Evolutionary conservation across 2,329 filamentous ascomycete genomes (phyloP).

Genomic region (Coniochaeta prunicola): DNA sequence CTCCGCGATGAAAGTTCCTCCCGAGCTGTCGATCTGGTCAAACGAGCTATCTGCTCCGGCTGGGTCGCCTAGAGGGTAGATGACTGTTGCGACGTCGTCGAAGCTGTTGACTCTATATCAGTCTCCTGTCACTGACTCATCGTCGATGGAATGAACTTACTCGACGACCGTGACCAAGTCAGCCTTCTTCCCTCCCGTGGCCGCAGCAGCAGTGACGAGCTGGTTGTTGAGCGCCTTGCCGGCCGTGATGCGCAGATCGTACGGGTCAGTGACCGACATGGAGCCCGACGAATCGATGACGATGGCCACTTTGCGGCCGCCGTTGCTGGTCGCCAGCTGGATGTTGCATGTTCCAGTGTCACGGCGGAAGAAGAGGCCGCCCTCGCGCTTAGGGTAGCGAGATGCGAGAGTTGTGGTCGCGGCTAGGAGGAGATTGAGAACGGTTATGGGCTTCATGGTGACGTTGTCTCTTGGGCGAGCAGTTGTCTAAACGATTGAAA

Average conservation of each 20-base stretch:
- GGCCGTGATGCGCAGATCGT: constrained; percentile 9
- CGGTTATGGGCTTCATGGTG: neutral
- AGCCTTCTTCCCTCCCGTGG: constrained; percentile 7
- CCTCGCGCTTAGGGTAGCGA: neutral
- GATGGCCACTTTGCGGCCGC: constrained; percentile 10
- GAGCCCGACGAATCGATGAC: constrained; percentile 14
- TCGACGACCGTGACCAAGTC: constrained; percentile 13
- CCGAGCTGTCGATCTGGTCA: constrained; percentile 10
- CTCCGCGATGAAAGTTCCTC: constrained; percentile 10
- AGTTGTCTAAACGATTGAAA: neutral
- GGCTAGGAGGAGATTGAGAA: neutral
- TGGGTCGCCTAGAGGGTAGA: constrained; percentile 13
- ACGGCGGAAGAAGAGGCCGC: constrained; percentile 4
- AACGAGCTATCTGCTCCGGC: constrained; percentile 7
- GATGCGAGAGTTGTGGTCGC: neutral
- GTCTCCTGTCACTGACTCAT: neutral
- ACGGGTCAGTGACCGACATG: constrained; percentile 11
- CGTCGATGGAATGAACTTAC: constrained; percentile 3
- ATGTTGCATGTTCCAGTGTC: constrained; percentile 8
- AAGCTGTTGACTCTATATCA: constrained; percentile 5
- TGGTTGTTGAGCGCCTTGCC: constrained; percentile 10
- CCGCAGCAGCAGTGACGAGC: constrained; percentile 6
- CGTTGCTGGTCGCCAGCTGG: constrained; percentile 7
- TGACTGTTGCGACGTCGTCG: constrained; percentile 7
- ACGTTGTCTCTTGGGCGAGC: neutral